Conservation (phyloP, 345 rosid genomes). For the Salix caprea region DNA sequence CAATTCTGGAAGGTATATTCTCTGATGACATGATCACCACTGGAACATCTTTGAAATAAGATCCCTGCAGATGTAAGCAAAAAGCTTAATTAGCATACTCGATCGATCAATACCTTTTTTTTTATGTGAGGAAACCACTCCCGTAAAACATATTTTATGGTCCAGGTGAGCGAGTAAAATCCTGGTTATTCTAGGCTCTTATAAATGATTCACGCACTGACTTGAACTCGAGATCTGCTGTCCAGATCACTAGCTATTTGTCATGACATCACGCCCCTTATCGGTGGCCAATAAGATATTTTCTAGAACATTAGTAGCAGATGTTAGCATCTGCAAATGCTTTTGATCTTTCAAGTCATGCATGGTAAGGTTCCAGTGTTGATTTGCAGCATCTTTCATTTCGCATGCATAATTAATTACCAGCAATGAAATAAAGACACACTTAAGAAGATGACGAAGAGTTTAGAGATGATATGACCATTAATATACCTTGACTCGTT, state of each 20-base stretch:
- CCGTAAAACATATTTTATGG: fast-evolving
- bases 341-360: neutral
- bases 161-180: too few relatives aligned
- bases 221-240: too few relatives aligned
- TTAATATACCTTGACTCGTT: slow-evolving; percentile 54
- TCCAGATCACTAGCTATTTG: too few relatives aligned
- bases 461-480: neutral
- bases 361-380: neutral
- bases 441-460: neutral
- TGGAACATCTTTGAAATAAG: slow-evolving; percentile 63
- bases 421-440: neutral
- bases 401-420: neutral
- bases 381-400: neutral
- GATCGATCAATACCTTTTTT: neutral
- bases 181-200: too few relatives aligned
- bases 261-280: too few relatives aligned
- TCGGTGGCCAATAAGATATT: neutral
- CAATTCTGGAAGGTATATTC: slow-evolving; percentile 68
- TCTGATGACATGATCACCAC: slow-evolving; percentile 92
- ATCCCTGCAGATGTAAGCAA: slow-evolving; percentile 37
- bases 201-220: fast-evolving
- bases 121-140: too few relatives aligned
- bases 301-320: neutral
- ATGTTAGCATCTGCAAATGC: neutral
- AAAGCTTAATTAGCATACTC: neutral